Conservation (phyloP, 495 filamentous ascomycete species). For the Aspergillus mulundensis region DNA sequence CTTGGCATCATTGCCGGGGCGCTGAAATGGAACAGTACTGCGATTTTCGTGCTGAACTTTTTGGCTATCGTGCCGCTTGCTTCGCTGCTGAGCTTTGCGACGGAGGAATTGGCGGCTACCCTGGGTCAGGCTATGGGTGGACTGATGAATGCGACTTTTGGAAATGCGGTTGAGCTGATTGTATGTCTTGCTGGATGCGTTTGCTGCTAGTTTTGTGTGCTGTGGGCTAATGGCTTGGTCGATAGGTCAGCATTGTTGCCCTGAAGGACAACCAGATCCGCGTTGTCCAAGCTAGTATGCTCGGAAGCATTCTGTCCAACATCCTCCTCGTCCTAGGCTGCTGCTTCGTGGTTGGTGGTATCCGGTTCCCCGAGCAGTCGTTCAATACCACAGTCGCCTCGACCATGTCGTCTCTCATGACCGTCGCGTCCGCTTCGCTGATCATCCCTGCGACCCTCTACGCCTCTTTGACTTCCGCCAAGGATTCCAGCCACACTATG, state of each 20-base stretch:
- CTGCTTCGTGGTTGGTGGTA: constrained; percentile 90
- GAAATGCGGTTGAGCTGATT: constrained; percentile 98
- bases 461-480: constrained; percentile 43
- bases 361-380: constrained; percentile 59
- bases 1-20: constrained; percentile 77
- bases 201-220: neutral
- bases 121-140: constrained; percentile 90
- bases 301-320: constrained; percentile 94
- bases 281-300: constrained; percentile 96
- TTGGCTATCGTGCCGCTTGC: constrained; percentile 93
- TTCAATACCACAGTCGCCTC: constrained; percentile 90
- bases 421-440: constrained; percentile 81
- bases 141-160: constrained; percentile 92
- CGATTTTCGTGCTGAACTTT: constrained; percentile 87
- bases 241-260: constrained; percentile 88
- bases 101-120: constrained; percentile 80
- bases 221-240: constrained; percentile 12
- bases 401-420: constrained; percentile 95
- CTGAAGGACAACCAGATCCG: constrained; percentile 81
- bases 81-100: constrained; percentile 89
- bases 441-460: constrained; percentile 88
- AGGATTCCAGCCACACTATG: constrained; percentile 14
- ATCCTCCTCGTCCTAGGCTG: constrained; percentile 92
- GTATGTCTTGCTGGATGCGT: constrained; percentile 48
- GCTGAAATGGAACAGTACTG: constrained; percentile 66